These are phyloP conservation scores for Vanderwaltozyma tropicalis DNA, from an alignment of 805 yeast species.

Conservation along the genomic window DNA sequence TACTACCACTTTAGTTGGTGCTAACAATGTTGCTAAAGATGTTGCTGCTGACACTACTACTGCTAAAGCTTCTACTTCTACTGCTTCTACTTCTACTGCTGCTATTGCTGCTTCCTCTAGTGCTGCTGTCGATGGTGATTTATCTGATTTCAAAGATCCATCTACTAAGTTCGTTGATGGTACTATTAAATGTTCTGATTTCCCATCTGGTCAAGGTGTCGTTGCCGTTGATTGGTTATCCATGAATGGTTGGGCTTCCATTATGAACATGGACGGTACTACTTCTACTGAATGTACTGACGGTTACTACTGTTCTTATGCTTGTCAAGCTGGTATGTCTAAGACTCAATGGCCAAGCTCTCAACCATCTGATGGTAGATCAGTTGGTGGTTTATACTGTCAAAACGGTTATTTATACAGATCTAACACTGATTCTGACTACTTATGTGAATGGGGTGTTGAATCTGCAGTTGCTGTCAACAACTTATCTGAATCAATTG, in stretches of 20 bases:
- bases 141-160: slow-evolving; percentile 47
- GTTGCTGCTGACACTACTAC: slow-evolving; percentile 19
- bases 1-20: slow-evolving; percentile 22
- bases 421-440: slow-evolving; percentile 53
- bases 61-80: slow-evolving; percentile 16
- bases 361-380: slow-evolving; percentile 83
- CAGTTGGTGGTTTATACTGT: slow-evolving; percentile 90
- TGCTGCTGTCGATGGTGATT: slow-evolving; percentile 42
- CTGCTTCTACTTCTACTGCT: slow-evolving; percentile 12
- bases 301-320: slow-evolving; percentile 93
- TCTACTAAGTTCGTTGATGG: slow-evolving; percentile 56
- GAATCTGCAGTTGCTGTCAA: slow-evolving; percentile 59
- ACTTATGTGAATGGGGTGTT: slow-evolving; percentile 83
- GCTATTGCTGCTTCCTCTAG: slow-evolving; percentile 17
- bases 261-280: slow-evolving; percentile 37
- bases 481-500: slow-evolving; percentile 54
- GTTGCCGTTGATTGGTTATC: slow-evolving; percentile 47
- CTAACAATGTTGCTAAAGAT: slow-evolving; percentile 16
- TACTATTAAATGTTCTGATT: slow-evolving; percentile 50
- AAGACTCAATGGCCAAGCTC: slow-evolving; percentile 93
- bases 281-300: slow-evolving; percentile 61
- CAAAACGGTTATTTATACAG: slow-evolving; percentile 75
- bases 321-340: slow-evolving; percentile 98
- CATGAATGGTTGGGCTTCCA: slow-evolving; percentile 40
- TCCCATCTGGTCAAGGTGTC: slow-evolving; percentile 72